Base-by-base conservation (phyloP, 306 rosid genomes). In the Malus asiatica region DNA sequence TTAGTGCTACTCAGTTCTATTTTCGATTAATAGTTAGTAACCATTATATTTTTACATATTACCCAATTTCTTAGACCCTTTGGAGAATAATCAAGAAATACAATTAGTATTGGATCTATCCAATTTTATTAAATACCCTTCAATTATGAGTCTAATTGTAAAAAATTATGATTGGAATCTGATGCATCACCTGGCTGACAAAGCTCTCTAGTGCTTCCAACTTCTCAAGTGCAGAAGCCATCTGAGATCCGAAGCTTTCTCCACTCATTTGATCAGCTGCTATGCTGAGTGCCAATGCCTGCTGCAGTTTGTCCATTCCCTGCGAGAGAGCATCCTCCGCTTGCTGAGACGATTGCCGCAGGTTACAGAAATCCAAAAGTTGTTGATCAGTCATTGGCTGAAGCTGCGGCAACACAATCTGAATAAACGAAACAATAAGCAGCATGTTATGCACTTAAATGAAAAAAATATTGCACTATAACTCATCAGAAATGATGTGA, bases 271-370 rank as follows among this genome's bases (percentile, higher is more conserved):
- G 84, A 77, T 87, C 87, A 29, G 77, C 66, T 52, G 89, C 87
- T 69, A 89, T 82, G 87, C 82, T 74, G 30, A 74, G 74, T 19
- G 86, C 86, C 62, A 93, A 81, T 74, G 88, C 83, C 77, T 87
- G 93, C 84, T 89, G 93, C 38, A 93, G 87, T 85, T 91, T 93
- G 13, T 93, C 93, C 71, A 93, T 80, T 66, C 98, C 97, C 78
- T 86, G 96, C 61, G 97, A 78, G 69, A 93, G 93, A 20, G 97
- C 98, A 48, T 93, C 95, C 78, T 93, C 97, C 0, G 98, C 93
- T 87, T 93, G 97, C 84, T 87, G 96, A 76, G 92, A 93, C 2
- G 96, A 93, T 59, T 74, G 84, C 25, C 78, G 71, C 46, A 93
- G 86, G 27, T 72, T 89, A 29, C 20, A 60, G 12, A 89, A 76